phyloP scores from a whole-genome alignment of 176 grass and related monocot species.

The Aegilops bicornis region DNA sequence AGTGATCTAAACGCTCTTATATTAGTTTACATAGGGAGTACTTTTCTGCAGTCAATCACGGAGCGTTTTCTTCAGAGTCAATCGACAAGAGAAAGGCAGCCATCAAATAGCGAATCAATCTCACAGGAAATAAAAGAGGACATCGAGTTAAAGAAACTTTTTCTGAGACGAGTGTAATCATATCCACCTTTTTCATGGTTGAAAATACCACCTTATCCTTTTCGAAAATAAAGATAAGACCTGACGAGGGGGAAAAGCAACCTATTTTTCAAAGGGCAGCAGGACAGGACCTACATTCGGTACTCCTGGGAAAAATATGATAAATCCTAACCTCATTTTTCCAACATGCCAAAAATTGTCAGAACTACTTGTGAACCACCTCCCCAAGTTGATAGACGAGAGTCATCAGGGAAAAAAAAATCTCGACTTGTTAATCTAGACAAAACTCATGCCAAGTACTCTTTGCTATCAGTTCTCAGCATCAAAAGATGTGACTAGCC shows the following conservation, averaged over 20 bases:
- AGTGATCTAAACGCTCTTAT: too few relatives aligned
- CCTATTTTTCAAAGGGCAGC: constrained; percentile 40
- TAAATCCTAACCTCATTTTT: constrained; percentile 41
- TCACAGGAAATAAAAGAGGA: background rate
- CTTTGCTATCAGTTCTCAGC: constrained; percentile 28
- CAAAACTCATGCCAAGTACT: constrained; percentile 52
- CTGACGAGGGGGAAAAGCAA: constrained; percentile 4
- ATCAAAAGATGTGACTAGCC: constrained; percentile 21
- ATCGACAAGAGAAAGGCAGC: background rate
- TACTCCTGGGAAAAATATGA: constrained; percentile 22
- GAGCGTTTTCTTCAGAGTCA: too few relatives aligned
- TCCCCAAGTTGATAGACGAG: constrained; percentile 39
- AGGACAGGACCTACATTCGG: constrained; percentile 29
- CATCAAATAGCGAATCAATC: background rate
- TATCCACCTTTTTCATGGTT: constrained; percentile 39
- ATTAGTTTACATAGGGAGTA: too few relatives aligned
- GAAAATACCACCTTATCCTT: constrained; percentile 20
- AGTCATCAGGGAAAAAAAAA: constrained; percentile 20
- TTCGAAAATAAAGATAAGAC: constrained; percentile 30
- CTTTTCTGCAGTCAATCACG: too few relatives aligned
- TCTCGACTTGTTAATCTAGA: constrained; percentile 34
- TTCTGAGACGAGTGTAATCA: background rate
- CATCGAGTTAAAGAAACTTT: background rate
- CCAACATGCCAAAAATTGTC: constrained; percentile 48
- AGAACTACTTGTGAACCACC: constrained; percentile 49